phyloP scores from a whole-genome alignment of 2,329 filamentous ascomycete species.

The Calycina herbarum region DNA sequence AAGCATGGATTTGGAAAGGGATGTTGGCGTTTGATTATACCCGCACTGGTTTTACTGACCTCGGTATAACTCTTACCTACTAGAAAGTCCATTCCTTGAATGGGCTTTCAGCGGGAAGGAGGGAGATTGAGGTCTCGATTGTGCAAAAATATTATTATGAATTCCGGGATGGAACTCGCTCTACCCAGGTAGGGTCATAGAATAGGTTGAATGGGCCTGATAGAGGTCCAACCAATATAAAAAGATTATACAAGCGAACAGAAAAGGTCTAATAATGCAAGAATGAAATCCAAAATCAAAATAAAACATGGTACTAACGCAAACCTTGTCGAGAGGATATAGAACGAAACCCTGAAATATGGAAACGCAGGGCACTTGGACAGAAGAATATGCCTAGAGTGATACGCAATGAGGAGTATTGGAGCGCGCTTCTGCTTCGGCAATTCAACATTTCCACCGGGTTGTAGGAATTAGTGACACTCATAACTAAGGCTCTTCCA shows the following conservation, averaged over 20 bases:
- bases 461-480: no score
- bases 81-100: slow-evolving; percentile 1
- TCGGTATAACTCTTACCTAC: slow-evolving; percentile 3
- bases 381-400: no score
- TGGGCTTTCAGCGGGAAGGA: slow-evolving; percentile 5
- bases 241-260: background rate
- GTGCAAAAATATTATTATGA: slow-evolving; percentile 13
- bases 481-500: no score
- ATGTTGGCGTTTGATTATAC: slow-evolving; percentile 24
- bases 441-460: no score
- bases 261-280: slow-evolving; percentile 1
- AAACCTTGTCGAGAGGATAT: no score
- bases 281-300: no score
- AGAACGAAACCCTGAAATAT: no score
- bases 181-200: background rate
- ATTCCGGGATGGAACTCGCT: slow-evolving; percentile 2
- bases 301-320: no score
- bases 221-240: slow-evolving; percentile 12
- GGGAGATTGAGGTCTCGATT: slow-evolving; percentile 9
- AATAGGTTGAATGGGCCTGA: slow-evolving; percentile 11
- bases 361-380: no score
- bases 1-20: slow-evolving; percentile 17
- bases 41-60: slow-evolving; percentile 15
- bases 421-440: no score
- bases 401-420: no score